Evolutionary conservation across 331 rosid genomes (phyloP).

Genomic region (Acacia concinna): DNA sequence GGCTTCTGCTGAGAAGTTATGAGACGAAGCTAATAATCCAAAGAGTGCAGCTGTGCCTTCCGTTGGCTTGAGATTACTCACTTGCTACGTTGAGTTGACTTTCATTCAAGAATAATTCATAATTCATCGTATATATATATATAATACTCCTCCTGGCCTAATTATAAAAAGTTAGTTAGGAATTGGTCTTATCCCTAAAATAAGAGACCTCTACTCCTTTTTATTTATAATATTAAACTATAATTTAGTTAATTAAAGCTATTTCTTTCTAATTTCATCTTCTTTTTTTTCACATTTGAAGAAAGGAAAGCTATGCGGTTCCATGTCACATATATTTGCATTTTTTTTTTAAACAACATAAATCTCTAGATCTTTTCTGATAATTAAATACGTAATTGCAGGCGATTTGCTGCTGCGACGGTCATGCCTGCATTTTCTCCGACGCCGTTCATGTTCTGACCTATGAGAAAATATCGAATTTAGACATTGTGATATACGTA

Average conservation of each 20-base stretch:
- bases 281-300: too few species aligned
- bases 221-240: too few species aligned
- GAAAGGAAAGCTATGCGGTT: too few species aligned
- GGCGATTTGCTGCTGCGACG: conserved; percentile 39
- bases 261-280: too few species aligned
- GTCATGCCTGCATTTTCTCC: conserved; percentile 60
- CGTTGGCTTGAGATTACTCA: not conserved
- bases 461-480: not conserved
- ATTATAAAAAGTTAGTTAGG: not conserved
- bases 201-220: too few species aligned
- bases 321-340: too few species aligned
- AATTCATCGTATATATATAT: not conserved
- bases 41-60: not conserved
- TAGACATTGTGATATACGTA: not conserved
- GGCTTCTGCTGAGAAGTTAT: not conserved
- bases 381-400: conserved; percentile 7
- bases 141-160: too few species aligned
- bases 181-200: too few species aligned
- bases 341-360: too few species aligned
- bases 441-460: conserved; percentile 68
- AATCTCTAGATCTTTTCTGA: not conserved
- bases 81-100: not conserved
- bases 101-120: not conserved
- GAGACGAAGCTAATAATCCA: not conserved
- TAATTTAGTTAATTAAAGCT: too few species aligned